Conservation (phyloP, 257 asterid genomes). For the Solanum arcanum region DNA sequence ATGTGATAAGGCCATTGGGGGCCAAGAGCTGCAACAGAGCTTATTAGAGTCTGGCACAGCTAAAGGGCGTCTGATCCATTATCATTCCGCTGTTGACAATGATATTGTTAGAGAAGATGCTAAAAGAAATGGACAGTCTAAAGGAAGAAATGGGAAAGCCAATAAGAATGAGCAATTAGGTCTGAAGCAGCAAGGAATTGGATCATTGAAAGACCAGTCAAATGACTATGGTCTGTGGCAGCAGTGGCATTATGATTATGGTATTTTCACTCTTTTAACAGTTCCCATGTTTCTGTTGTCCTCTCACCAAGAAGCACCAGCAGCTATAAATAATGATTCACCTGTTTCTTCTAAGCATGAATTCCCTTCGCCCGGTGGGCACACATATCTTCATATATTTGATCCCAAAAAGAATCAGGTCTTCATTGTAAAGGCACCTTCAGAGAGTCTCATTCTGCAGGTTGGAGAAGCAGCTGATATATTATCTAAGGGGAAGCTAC, state of each 20-base stretch:
- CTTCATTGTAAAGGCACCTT: slow-evolving; percentile 40
- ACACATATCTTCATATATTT: slow-evolving; percentile 58
- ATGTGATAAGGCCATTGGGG: slow-evolving; percentile 55
- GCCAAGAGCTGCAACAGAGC: slow-evolving; percentile 65
- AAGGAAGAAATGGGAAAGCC: neutral
- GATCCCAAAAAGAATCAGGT: slow-evolving; percentile 41
- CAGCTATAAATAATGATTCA: neutral
- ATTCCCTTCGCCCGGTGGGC: slow-evolving; percentile 45
- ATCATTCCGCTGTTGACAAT: slow-evolving; percentile 58
- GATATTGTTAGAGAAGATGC: slow-evolving; percentile 24
- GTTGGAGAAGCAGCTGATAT: slow-evolving; percentile 88
- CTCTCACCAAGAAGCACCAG: slow-evolving; percentile 1
- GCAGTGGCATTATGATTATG: slow-evolving; percentile 97
- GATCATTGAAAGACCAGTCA: neutral
- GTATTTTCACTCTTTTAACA: slow-evolving; percentile 64
- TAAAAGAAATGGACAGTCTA: slow-evolving; percentile 13
- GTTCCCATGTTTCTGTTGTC: slow-evolving; percentile 55
- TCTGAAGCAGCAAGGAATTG: neutral
- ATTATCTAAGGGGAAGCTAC: slow-evolving; percentile 68
- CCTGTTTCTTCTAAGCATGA: slow-evolving; percentile 17
- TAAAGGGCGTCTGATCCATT: slow-evolving; percentile 80
- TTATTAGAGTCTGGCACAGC: slow-evolving; percentile 58
- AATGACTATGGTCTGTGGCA: slow-evolving; percentile 48
- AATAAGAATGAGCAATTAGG: neutral
- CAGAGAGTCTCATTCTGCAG: slow-evolving; percentile 65